A percentile compares a stretch with the other conserved stretches of the same genome.
These are phyloP conservation scores for Yueomyces sinensis DNA, from an alignment of 805 yeast species.

Conservation along the genomic window DNA sequence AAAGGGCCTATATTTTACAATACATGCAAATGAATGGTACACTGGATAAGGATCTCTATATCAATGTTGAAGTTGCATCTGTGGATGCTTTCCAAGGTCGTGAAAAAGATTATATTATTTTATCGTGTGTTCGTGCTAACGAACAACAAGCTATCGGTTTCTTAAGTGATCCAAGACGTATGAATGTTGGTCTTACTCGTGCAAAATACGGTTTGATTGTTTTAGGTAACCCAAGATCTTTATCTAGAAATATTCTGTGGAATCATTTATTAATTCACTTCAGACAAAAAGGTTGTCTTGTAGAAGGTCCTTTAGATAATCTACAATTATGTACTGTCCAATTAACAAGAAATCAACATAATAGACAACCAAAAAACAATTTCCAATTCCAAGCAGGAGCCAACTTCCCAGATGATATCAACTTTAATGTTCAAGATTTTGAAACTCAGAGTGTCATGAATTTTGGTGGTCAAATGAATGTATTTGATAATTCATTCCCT, in stretches of 20 bases:
- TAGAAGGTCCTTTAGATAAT: slow-evolving; percentile 77
- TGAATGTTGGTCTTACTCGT: slow-evolving; percentile 82
- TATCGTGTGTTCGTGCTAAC: slow-evolving; percentile 92
- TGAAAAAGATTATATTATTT: slow-evolving; percentile 85
- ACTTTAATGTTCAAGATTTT: slow-evolving; percentile 14
- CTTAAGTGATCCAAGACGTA: slow-evolving; percentile 69
- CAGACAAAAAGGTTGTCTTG: slow-evolving; percentile 75
- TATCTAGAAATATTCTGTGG: slow-evolving; percentile 66
- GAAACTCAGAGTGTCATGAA: slow-evolving; percentile 24
- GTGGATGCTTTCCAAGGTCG: slow-evolving; percentile 98
- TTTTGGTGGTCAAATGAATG: slow-evolving; percentile 13
- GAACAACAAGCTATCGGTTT: slow-evolving; percentile 67
- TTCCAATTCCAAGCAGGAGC: slow-evolving; percentile 12
- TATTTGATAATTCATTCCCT: slow-evolving; percentile 9
- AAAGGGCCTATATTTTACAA: slow-evolving; percentile 67
- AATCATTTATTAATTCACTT: slow-evolving; percentile 61
- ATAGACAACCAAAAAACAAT: slow-evolving; percentile 7
- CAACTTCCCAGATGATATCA: slow-evolving; percentile 7
- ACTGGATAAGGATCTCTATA: slow-evolving; percentile 48
- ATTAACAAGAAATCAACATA: slow-evolving; percentile 20
- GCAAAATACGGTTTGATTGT: slow-evolving; percentile 73
- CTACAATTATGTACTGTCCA: slow-evolving; percentile 61
- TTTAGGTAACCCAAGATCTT: slow-evolving; percentile 72
- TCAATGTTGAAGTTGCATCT: slow-evolving; percentile 77
- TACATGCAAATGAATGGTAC: slow-evolving; percentile 66